These are phyloP conservation scores for Ormosia semicastrata DNA, from an alignment of 306 rosid species.

Conservation along the genomic window DNA sequence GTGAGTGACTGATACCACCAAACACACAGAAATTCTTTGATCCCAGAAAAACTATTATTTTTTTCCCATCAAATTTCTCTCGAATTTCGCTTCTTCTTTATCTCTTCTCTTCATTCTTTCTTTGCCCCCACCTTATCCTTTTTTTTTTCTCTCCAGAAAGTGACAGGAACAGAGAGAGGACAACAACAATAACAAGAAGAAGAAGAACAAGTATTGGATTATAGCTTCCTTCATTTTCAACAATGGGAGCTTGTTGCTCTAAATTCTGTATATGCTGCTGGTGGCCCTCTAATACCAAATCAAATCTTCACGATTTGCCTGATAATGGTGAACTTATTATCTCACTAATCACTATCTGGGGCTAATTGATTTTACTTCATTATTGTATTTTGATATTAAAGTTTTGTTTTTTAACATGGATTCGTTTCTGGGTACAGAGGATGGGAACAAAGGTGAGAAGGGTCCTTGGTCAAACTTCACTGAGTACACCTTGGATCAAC, in stretches of 20 bases:
- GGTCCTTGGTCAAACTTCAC: constrained; percentile 49
- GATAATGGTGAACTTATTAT: constrained; percentile 43
- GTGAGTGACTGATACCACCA: background rate
- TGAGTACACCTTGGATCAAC: constrained; percentile 67
- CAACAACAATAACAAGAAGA: background rate
- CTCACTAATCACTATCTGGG: constrained; percentile 25
- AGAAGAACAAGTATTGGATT: background rate
- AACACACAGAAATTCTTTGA: constrained; percentile 25
- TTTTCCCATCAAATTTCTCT: constrained; percentile 33
- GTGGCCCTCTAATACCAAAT: constrained; percentile 57
- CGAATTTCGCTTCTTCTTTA: background rate
- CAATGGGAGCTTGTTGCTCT: constrained; percentile 86
- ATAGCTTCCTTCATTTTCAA: background rate
- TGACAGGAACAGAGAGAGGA: constrained; percentile 4
- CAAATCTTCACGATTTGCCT: constrained; percentile 49
- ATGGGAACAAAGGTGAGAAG: constrained; percentile 40
- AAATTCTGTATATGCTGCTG: constrained; percentile 53
- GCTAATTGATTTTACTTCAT: background rate
- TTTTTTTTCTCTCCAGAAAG: constrained; percentile 23
- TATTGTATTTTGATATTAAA: background rate
- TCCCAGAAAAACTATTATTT: constrained; percentile 25
- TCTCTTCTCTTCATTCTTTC: background rate
- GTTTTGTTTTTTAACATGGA: constrained; percentile 9
- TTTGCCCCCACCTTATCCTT: background rate
- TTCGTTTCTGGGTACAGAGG: constrained; percentile 47